Evolutionary conservation across 352 stramenopile genomes (phyloP), one percentile per base, ranked within the genome.

Genomic region (Phytophthora pini): DNA sequence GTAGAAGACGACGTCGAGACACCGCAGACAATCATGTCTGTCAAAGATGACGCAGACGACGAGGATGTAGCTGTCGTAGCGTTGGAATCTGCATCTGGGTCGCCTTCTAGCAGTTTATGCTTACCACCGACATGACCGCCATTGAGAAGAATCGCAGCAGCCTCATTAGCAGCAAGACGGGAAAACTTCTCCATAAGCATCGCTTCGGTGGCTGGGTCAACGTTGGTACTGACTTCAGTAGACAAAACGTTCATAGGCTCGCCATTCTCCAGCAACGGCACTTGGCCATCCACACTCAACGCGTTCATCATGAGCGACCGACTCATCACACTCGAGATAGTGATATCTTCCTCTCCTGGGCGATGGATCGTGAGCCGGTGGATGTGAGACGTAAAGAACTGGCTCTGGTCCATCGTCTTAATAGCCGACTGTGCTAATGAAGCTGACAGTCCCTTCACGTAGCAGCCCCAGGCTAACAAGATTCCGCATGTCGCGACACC

Each of bases 261-360:
- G 9, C 81, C 76, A 68, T 88, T 86, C 17, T 81, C 79, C 3
- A 91, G 43, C 26, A 88, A 32, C 20, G 70, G 67, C 13, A 88
- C 46, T 9, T 72, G 60, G 17, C 45, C 58, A 41, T 76, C 59
- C 24, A 76, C 47, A 26, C 70, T 69, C 1, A 78, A 53, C 13
- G 80, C 63, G 17, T 87, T 72, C 61, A 92, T 77, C 56, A 93
- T 68, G 20, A 93, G 53, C 1, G 80, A 70, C 3, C 76, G 77
- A 43, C 73, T 80, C 41, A 93, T 88, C n/a, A 89, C 70, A 59
- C 84, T 90, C 10, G 84, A 89, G 54, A 93, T 93, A 4, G 79
- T 89, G 27, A 93, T 90, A 46, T 79, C 77, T n/a, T 89, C 79
- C 45, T 88, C 71, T 32, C 81, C 84, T 22, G 80, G 79, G 11